These are phyloP conservation scores for Cucurbita ficifolia DNA, from an alignment of 306 rosid species.

Conservation along the genomic window DNA sequence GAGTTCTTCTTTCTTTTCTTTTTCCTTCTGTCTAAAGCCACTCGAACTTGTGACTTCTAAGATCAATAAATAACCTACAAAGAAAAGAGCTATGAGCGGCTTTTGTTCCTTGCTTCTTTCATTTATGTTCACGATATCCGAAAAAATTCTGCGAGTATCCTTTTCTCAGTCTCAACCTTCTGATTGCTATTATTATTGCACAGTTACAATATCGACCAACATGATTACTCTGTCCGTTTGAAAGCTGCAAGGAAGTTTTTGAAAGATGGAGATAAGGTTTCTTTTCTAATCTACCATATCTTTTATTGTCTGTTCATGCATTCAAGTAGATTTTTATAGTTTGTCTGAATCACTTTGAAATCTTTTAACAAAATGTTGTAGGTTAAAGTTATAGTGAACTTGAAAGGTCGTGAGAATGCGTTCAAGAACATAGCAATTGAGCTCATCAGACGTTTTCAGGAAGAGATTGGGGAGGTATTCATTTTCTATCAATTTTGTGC, in stretches of 20 bases:
- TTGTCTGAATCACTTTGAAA: conserved; percentile 1
- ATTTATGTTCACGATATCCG: neutral
- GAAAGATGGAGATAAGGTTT: conserved; percentile 93
- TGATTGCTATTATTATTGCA: neutral
- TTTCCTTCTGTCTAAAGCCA: neutral
- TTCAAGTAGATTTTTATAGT: neutral
- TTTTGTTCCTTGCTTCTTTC: neutral
- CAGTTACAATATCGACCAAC: conserved; percentile 94
- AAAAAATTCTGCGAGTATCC: neutral
- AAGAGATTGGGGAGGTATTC: conserved; percentile 86
- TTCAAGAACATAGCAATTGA: conserved; percentile 83
- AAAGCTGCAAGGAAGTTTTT: conserved; percentile 86
- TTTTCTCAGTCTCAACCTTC: neutral
- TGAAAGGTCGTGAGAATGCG: conserved; percentile 94
- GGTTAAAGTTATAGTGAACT: conserved; percentile 90
- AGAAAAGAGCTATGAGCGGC: neutral
- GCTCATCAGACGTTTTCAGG: conserved; percentile 78
- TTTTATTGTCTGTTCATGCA: neutral
- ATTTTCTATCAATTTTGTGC: neutral
- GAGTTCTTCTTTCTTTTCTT: neutral
- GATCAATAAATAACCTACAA: neutral
- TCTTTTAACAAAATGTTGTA: conserved; percentile 21
- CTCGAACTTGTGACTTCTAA: neutral
- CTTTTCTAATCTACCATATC: neutral
- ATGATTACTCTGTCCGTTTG: conserved; percentile 95